Conservation (phyloP, 257 asterid species). For the Nicotiana sylvestris region DNA sequence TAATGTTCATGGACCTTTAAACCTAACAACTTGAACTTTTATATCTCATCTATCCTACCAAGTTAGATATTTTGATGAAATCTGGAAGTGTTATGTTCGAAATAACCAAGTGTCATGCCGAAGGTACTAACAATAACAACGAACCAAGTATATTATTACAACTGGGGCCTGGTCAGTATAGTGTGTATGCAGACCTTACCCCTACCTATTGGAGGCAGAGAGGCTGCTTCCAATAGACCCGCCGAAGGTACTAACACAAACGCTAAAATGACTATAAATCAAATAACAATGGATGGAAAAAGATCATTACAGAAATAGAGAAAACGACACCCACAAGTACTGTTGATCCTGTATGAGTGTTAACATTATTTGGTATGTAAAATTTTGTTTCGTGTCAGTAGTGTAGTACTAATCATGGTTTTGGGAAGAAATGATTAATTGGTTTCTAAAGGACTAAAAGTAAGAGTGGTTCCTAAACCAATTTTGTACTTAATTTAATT, state of each 20-base stretch:
- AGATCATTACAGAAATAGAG: not conserved
- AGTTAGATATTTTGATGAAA: not conserved
- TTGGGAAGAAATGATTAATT: not conserved
- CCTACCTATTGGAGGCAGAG: too few species aligned
- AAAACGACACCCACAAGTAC: not conserved
- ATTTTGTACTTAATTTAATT: not conserved
- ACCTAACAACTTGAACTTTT: not conserved
- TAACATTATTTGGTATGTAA: not conserved
- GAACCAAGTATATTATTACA: too few species aligned
- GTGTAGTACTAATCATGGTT: not conserved
- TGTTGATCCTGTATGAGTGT: not conserved
- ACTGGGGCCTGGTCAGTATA: too few species aligned
- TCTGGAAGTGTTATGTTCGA: too few species aligned
- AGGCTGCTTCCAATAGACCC: too few species aligned
- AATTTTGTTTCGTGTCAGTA: not conserved
- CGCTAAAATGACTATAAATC: too few species aligned
- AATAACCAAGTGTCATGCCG: too few species aligned
- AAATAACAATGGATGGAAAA: not conserved
- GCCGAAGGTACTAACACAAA: too few species aligned
- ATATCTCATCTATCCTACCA: not conserved
- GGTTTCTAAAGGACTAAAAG: not conserved
- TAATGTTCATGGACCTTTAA: not conserved
- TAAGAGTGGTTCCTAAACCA: not conserved
- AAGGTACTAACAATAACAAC: too few species aligned
- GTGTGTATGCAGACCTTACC: too few species aligned